A percentile compares a stretch with the other conserved stretches of the same genome.
Evolutionary conservation across 2,329 filamentous ascomycete species (phyloP).

Genomic region (Acrodontium crateriforme): DNA sequence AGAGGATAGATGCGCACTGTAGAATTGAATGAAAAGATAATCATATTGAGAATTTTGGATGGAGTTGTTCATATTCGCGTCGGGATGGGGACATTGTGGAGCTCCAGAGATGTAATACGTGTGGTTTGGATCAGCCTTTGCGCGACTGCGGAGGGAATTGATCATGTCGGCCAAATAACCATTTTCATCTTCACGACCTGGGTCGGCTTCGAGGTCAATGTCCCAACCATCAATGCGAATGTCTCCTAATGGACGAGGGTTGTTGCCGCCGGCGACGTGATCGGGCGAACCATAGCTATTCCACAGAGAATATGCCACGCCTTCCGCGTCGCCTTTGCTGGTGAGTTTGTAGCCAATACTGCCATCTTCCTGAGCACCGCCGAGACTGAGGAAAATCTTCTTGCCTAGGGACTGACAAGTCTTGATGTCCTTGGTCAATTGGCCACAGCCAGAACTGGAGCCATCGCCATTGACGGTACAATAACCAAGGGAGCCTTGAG

Average conservation of each 20-base stretch:
- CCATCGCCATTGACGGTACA: conserved; percentile 6
- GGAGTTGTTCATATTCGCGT: conserved; percentile 23
- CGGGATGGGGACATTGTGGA: conserved; percentile 30
- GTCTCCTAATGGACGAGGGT: conserved; percentile 29
- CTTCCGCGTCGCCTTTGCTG: conserved; percentile 24
- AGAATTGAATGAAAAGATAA: conserved; percentile 29
- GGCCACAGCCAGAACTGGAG: conserved; percentile 19
- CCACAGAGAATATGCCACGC: conserved; percentile 30
- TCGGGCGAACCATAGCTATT: conserved; percentile 25
- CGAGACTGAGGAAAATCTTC: conserved; percentile 31
- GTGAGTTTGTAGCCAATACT: conserved; percentile 23
- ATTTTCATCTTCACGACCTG: conserved; percentile 8
- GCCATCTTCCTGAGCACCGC: conserved; percentile 23
- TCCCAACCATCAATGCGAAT: conserved; percentile 36
- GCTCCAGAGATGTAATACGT: conserved; percentile 34
- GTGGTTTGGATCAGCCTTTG: conserved; percentile 16
- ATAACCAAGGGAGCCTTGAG: background rate
- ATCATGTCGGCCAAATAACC: conserved; percentile 24
- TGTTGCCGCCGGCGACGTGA: conserved; percentile 21
- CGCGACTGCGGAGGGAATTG: conserved; percentile 24
- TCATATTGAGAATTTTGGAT: conserved; percentile 25
- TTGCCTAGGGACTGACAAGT: conserved; percentile 28
- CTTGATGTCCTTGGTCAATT: conserved; percentile 24
- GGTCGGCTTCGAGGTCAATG: conserved; percentile 36
- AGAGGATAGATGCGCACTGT: too few relatives aligned